Evolutionary conservation across 2,329 filamentous ascomycete genomes (phyloP).

Genomic region (Alternaria infectoria): DNA sequence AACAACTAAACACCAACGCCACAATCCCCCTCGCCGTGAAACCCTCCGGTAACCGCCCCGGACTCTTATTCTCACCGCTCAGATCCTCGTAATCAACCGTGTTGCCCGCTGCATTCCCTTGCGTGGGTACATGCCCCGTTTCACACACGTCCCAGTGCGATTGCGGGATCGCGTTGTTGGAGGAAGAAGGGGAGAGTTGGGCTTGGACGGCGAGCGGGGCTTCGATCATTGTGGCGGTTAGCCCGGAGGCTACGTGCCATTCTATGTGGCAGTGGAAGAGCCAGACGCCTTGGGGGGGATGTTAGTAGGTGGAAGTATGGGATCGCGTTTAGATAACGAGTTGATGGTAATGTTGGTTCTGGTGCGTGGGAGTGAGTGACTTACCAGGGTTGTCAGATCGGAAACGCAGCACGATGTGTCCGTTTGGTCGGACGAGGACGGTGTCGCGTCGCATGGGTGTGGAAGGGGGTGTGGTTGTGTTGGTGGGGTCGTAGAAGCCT

Average conservation of each 20-base stretch:
- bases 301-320: background rate
- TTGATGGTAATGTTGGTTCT: background rate
- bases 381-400: conserved; percentile 56
- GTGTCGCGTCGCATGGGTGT: conserved; percentile 61
- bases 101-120: conserved; percentile 79
- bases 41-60: conserved; percentile 66
- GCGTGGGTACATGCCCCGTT: conserved; percentile 56
- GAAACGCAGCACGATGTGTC: conserved; percentile 63
- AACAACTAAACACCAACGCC: conserved; percentile 74
- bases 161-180: conserved; percentile 58
- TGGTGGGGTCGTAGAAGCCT: conserved; percentile 55
- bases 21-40: conserved; percentile 76
- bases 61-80: conserved; percentile 58
- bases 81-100: conserved; percentile 66
- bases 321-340: background rate
- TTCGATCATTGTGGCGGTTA: conserved; percentile 61
- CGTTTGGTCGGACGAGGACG: conserved; percentile 60
- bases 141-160: conserved; percentile 67
- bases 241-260: conserved; percentile 53
- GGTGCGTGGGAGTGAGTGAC: background rate
- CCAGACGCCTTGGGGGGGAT: conserved; percentile 25
- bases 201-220: conserved; percentile 65
- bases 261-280: conserved; percentile 47
- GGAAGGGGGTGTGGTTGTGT: conserved; percentile 24
- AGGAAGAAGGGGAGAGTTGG: conserved; percentile 21